Base-by-base conservation (phyloP, 2,329 filamentous ascomycete species). In the Dactylonectria macrodidyma region DNA sequence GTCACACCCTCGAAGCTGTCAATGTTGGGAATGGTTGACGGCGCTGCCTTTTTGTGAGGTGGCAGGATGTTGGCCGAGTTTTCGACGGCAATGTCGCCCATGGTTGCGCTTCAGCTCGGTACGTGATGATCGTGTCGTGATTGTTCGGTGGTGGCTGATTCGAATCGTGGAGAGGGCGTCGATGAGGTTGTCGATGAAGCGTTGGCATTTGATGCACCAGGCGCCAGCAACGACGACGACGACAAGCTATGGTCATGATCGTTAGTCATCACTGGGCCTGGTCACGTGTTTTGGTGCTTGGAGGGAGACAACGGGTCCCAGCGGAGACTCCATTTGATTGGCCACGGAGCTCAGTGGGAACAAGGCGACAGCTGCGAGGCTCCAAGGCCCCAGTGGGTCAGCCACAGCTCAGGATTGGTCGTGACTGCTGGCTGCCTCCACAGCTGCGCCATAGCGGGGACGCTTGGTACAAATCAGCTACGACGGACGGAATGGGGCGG, bases 41-140 rank as follows among this genome's bases (percentile, higher is more conserved):
- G 90, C 77, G 91, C 88, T 78, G 91, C 86, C 87, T 94, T 97
- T 87, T 93, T 95, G 84, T 95, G 92, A 81, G 92, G 91, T 79
- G 91, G 88, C 82, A 91, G 85, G 74, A 87, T 89, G 87, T 90
- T 92, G 81, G 88, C 87, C 79, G 94, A 91, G 84, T 89, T 95
- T 84, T 97, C 94, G 80, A 97, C 90, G 78, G 92, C 88, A 80
- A 94, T 90, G 87, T 97, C 94, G 82, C 91, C 95, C 95, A 98
- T 98, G 47, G 80, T 87, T 73, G 68, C 72, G 70, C 60, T 67
- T 71, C 61, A 51, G 41, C 24, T 22, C 41, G 50, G 44, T 57
- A 55, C 46, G 48, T 55, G 46, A 19, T 46, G 51, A 38, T 12
- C 41, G 22, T 36, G 54, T 56, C 41, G 52, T 52, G 48, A 16